Base-by-base conservation (phyloP, 2,329 filamentous ascomycete species). In the Fusarium bulbicola region DNA sequence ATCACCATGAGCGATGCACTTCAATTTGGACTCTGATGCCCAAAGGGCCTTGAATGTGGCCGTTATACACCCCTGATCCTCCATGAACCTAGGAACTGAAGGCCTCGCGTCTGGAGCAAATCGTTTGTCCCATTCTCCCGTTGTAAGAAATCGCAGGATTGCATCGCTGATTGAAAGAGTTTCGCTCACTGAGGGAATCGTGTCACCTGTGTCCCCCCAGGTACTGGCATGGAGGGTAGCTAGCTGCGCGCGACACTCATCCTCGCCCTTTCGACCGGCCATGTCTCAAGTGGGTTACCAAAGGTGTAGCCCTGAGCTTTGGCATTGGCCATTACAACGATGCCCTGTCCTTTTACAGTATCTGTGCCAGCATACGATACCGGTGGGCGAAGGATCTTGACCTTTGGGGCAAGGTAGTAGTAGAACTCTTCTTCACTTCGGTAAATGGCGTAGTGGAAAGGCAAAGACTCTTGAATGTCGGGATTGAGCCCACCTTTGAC, bases 221-320 rank as follows among this genome's bases (percentile, higher is more conserved):
- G 71, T 74, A 4, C 47, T 63, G 18, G 56, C 62, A 57, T 74
- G 71, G 3, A 74, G 28, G 7, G 24, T 36, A 14, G 66, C 72
- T 3, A 74, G 26, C 24, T 71, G 66, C n/a, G 59, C 20, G 60
- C 42, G 5, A 73, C 46, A 6, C 46, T 24, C 13, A 5, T 14
- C 5, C 36, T 28, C 2, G 30, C 42, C 3, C 60, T 60, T 1
- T 54, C 24, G 3, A 58, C 53, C 1, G 66, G 24, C 67, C 66
- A 73, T 13, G 70, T 7, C 10, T 71, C 36, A 1, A 71, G 21
- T 5, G 54, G 60, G 5, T 58, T 39, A 18, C 63, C 47, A 18
- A 69, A 75, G 2, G 61, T 61, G 11, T 53, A 72, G 3, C 58
- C 60, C 9, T 42, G 11, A 15, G 63, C 49, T 34, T 50, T 54